A percentile compares a stretch with the other conserved stretches of the same genome.
Conservation (phyloP, 768 basidiomycete genomes). For the Melanogaster broomeanus region DNA sequence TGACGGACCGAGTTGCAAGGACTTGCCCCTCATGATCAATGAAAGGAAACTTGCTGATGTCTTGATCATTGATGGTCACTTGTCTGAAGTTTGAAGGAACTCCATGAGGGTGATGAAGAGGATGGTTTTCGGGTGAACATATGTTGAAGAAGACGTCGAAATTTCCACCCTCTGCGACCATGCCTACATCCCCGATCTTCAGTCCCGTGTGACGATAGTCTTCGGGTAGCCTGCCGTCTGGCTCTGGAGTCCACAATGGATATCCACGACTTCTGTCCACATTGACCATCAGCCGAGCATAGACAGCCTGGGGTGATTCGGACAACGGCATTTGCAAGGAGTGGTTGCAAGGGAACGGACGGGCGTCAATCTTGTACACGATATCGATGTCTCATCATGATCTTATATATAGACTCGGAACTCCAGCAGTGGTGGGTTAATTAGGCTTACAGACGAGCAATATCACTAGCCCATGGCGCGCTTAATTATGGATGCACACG, state of each 20-base stretch:
- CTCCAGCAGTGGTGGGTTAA: too few species aligned
- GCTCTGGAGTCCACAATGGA: slow-evolving; percentile 33
- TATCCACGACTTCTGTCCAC: slow-evolving; percentile 22
- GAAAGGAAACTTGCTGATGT: neutral
- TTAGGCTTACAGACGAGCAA: too few species aligned
- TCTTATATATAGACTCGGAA: too few species aligned
- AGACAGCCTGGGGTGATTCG: neutral
- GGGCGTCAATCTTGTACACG: too few species aligned
- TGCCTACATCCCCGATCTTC: slow-evolving; percentile 37
- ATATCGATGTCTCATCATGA: too few species aligned
- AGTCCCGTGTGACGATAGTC: slow-evolving; percentile 26
- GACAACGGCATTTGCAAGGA: neutral
- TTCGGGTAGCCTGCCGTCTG: slow-evolving; percentile 18
- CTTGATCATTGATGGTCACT: neutral
- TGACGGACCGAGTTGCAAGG: neutral
- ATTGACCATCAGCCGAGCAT: slow-evolving; percentile 12
- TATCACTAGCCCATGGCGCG: too few species aligned
- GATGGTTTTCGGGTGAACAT: slow-evolving; percentile 24
- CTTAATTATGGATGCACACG: too few species aligned
- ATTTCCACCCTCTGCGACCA: slow-evolving; percentile 21
- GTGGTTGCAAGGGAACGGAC: too few species aligned
- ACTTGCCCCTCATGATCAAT: neutral
- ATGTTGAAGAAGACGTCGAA: slow-evolving; percentile 38
- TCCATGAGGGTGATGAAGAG: slow-evolving; percentile 20
- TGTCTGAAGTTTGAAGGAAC: slow-evolving; percentile 27